These are phyloP conservation scores for Rhizopogon rudus DNA, from an alignment of 768 basidiomycete species.

Conservation along the genomic window DNA sequence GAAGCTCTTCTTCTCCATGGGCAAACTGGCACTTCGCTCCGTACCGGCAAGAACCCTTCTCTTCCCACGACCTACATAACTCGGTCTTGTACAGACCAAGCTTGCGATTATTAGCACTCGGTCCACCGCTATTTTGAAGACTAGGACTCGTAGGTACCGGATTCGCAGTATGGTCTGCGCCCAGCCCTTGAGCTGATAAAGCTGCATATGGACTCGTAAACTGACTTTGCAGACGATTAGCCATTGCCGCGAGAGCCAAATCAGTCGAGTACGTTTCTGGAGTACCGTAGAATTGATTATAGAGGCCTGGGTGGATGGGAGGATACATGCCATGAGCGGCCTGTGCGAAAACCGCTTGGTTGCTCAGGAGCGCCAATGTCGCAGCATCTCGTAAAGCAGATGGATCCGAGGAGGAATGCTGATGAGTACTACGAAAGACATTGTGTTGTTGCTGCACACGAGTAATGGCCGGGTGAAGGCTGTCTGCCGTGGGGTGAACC, in stretches of 20 bases:
- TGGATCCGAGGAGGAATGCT: conserved; percentile 81
- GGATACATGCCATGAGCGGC: conserved; percentile 53
- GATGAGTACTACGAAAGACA: conserved; percentile 68
- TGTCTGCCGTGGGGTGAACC: conserved; percentile 52
- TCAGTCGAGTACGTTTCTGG: conserved; percentile 56
- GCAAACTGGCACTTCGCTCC: conserved; percentile 91
- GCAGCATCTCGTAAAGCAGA: conserved; percentile 70
- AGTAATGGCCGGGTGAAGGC: conserved; percentile 58
- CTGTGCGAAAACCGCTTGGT: conserved; percentile 41
- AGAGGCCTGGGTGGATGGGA: conserved; percentile 54
- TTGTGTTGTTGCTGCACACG: conserved; percentile 80
- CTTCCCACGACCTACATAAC: conserved; percentile 88
- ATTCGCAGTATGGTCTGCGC: conserved; percentile 38
- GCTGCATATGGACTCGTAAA: conserved; percentile 51
- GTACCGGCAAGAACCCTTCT: conserved; percentile 84
- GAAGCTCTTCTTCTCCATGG: conserved; percentile 85
- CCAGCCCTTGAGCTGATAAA: conserved; percentile 38
- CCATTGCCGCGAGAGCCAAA: conserved; percentile 51
- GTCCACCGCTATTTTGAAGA: conserved; percentile 45
- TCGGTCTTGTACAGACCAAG: conserved; percentile 89
- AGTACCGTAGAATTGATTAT: conserved; percentile 65
- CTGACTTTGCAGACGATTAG: conserved; percentile 54
- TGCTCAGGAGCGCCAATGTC: conserved; percentile 57
- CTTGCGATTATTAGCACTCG: conserved; percentile 90
- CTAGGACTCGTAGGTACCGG: conserved; percentile 11